phyloP scores from a whole-genome alignment of 2,329 filamentous ascomycete species.

The Aureobasidium sp. region DNA sequence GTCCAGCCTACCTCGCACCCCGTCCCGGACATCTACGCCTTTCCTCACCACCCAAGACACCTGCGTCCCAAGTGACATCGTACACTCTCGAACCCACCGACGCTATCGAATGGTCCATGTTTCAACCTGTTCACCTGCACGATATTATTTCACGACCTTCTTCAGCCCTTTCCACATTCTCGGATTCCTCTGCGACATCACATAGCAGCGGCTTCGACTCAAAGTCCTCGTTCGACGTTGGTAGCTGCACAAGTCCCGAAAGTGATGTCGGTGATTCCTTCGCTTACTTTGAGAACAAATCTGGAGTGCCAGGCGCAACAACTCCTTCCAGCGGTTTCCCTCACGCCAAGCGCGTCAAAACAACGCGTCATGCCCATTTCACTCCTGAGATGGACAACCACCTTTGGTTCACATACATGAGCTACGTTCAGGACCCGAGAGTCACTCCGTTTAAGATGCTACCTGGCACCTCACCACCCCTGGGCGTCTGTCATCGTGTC shows the following conservation, averaged over 20 bases:
- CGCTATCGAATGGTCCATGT: constrained; percentile 14
- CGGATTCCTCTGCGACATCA: constrained; percentile 57
- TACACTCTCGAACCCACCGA: constrained; percentile 1
- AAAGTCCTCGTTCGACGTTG: constrained; percentile 47
- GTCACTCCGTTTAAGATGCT: constrained; percentile 62
- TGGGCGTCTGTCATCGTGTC: constrained; percentile 58
- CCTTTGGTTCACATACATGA: constrained; percentile 59
- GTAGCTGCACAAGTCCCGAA: constrained; percentile 55
- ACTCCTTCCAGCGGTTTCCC: constrained; percentile 23
- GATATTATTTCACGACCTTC: constrained; percentile 45
- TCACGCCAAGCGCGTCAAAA: constrained; percentile 38
- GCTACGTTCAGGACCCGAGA: constrained; percentile 58
- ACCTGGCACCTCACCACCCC: constrained; percentile 55
- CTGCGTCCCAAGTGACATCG: constrained; percentile 33
- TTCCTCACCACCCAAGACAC: constrained; percentile 44
- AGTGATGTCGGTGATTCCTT: constrained; percentile 54
- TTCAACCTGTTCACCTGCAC: constrained; percentile 31
- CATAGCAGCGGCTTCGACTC: constrained; percentile 51
- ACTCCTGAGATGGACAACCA: constrained; percentile 59
- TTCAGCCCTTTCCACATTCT: constrained; percentile 53
- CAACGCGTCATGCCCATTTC: constrained; percentile 42
- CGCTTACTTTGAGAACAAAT: constrained; percentile 27
- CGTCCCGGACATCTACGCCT: constrained; percentile 31
- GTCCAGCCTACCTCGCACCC: constrained; percentile 38
- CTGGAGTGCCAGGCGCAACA: constrained; percentile 22